Evolutionary conservation across 1,284 basidiomycete genomes (phyloP), one percentile per base, ranked within the genome.

Genomic region (Irpex lacteus): DNA sequence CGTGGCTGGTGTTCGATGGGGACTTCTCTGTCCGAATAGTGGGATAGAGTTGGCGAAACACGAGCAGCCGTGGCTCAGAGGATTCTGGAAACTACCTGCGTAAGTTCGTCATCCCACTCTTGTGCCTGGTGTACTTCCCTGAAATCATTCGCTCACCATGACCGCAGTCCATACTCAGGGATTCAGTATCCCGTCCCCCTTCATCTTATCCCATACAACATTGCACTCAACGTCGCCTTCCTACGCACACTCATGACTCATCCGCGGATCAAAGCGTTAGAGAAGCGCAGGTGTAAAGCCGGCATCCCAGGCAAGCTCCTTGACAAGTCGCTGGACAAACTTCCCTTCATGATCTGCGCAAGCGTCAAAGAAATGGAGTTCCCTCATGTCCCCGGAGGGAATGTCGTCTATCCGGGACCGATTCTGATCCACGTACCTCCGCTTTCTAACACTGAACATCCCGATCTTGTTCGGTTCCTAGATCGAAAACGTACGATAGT

Each of bases 1-100:
- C 11, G 54, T 56, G 7, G 60, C 56, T 6, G 58, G 59, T 18
- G 60, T 66, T 1, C 40, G 34, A 5, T 66, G 65, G 65, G 65
- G 65, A 5, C 52, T 66, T 15, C 50, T 66, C 2, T 66, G 63
- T 37, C 66, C 66, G 2, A 67, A 67, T 55, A 67, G 61, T 34
- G 63, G 59, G 18, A 32, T 67, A 9, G 66, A 67, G 60, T 50
- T 67, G 18, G 60, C 61, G 21, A 67, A 64, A 56, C 52, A 55
- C 18, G 47, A 61, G 3, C 66, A 67, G 47, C 66, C 66, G 15
- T 53, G 49, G 9, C 54, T 67, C 9, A 59, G 62, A 57, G 66
- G 66, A 3, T 63, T 67, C 21, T 67, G 66, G 66, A 63, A 65
- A 21, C 52, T 60, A 44, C 66, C 66, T 34, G 60, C 66, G 66